These are phyloP conservation scores for Angomonas deanei DNA, from an alignment of 208 protist species.

Conservation along the genomic window DNA sequence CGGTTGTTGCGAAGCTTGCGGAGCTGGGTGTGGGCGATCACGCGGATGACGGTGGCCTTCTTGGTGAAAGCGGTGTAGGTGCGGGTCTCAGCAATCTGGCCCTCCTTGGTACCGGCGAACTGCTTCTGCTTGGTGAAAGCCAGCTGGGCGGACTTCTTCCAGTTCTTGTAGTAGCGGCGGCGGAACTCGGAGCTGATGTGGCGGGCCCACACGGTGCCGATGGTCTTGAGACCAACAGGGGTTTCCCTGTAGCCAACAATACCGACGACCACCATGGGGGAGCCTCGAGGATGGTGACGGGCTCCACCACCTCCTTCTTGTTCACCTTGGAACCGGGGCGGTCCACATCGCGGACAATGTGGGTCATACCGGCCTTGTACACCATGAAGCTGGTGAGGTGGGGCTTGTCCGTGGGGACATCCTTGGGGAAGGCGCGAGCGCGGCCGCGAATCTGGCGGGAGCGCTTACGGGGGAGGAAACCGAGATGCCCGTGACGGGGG, in stretches of 20 bases:
- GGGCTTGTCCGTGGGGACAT: constrained; percentile 88
- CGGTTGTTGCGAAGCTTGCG: constrained; percentile 96
- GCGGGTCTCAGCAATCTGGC: constrained; percentile 77
- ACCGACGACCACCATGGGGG: constrained; percentile 98
- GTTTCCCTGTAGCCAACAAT: constrained; percentile 98
- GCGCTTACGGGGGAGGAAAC: constrained; percentile 97
- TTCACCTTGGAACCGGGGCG: constrained; percentile 93
- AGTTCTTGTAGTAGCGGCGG: constrained; percentile 99
- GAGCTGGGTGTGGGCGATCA: constrained; percentile 98
- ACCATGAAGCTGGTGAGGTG: constrained; percentile 98
- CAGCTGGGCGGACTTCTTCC: constrained; percentile 97
- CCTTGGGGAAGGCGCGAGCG: constrained; percentile 94
- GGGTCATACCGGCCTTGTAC: constrained; percentile 99
- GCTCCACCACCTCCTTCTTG: constrained; percentile 99
- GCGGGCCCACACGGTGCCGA: constrained; percentile 98
- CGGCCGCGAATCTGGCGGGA: constrained; percentile 89
- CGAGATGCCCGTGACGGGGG: constrained; percentile 97
- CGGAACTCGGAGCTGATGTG: constrained; percentile 94
- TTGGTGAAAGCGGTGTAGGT: constrained; percentile 94
- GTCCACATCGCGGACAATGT: constrained; percentile 98
- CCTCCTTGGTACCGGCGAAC: constrained; percentile 78
- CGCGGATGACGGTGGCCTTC: constrained; percentile 95
- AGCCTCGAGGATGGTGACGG: constrained; percentile 98
- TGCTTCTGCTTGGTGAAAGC: constrained; percentile 95
- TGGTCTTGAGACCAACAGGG: constrained; percentile 92